phyloP scores from a whole-genome alignment of 2,329 filamentous ascomycete genomes.

The Ceratocystis harringtonii region DNA sequence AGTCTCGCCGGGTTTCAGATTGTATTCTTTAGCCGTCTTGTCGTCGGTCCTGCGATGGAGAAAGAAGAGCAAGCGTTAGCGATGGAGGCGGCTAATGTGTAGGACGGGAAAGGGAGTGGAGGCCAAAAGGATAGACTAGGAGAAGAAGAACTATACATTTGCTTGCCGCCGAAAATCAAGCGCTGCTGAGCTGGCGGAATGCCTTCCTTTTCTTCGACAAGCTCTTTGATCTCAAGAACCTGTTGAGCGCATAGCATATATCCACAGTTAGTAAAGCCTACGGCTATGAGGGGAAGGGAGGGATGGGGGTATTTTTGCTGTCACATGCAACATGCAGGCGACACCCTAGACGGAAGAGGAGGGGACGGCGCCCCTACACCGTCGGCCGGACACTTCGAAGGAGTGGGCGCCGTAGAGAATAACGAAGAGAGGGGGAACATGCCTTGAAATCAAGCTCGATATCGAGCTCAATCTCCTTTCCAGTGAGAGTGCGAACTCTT shows the following conservation, averaged over 20 bases:
- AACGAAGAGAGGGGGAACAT: constrained; percentile 19
- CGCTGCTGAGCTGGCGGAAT: constrained; percentile 95
- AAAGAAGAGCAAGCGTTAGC: neutral
- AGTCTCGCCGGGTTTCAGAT: constrained; percentile 79
- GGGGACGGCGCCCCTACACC: neutral
- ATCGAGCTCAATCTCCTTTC: constrained; percentile 97
- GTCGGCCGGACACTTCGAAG: neutral
- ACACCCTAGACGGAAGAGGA: neutral
- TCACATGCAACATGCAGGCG: neutral
- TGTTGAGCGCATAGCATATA: constrained; percentile 25
- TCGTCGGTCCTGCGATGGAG: constrained; percentile 62
- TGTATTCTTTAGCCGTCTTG: constrained; percentile 81
- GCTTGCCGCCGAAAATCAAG: constrained; percentile 91
- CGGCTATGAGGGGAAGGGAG: neutral
- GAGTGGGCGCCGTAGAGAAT: neutral
- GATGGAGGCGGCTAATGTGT: neutral
- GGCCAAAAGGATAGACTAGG: neutral
- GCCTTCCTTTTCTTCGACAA: constrained; percentile 97
- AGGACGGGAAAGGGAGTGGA: neutral
- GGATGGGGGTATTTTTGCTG: neutral
- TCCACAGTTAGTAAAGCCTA: neutral
- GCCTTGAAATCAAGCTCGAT: constrained; percentile 93
- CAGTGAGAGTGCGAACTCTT: constrained; percentile 92
- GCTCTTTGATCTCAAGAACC: constrained; percentile 95
- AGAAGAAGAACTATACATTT: constrained; percentile 53